Evolutionary conservation across 352 stramenopile genomes (phyloP).

Genomic region (Globisporangium barbulae): DNA sequence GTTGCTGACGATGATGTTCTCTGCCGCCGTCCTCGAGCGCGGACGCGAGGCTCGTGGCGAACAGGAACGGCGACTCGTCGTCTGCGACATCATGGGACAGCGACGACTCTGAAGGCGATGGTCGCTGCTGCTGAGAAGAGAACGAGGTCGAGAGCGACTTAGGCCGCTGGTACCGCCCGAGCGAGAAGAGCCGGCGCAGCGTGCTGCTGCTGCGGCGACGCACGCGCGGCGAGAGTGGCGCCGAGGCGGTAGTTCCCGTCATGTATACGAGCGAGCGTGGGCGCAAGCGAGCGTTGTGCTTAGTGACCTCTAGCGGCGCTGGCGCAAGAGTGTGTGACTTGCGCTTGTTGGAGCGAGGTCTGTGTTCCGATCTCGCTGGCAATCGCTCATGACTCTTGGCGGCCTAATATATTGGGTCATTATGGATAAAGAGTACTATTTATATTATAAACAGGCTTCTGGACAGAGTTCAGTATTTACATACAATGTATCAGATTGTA

Average conservation of each 20-base stretch:
- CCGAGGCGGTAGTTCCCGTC: background rate
- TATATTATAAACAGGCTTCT: background rate
- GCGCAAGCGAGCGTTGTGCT: too few species aligned
- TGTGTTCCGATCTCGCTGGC: background rate
- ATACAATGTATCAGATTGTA: background rate
- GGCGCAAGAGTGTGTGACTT: background rate
- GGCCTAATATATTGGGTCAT: background rate
- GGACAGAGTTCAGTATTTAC: too few species aligned
- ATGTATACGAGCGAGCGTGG: background rate
- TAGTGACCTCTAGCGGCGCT: too few species aligned
- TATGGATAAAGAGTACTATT: background rate
- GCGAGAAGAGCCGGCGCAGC: constrained; percentile 17
- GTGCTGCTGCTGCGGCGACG: constrained; percentile 7
- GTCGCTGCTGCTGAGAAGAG: background rate
- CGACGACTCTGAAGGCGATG: background rate
- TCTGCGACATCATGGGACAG: background rate
- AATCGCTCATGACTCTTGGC: background rate
- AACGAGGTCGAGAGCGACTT: background rate
- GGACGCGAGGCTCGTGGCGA: constrained; percentile 16
- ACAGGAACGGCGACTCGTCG: constrained; percentile 11
- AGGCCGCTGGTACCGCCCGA: background rate
- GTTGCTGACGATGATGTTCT: background rate
- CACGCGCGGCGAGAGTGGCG: background rate
- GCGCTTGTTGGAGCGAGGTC: background rate
- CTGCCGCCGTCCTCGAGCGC: constrained; percentile 6